phyloP scores from a whole-genome alignment of 192 early-diverging fungal species.

The Gigaspora rosea region DNA sequence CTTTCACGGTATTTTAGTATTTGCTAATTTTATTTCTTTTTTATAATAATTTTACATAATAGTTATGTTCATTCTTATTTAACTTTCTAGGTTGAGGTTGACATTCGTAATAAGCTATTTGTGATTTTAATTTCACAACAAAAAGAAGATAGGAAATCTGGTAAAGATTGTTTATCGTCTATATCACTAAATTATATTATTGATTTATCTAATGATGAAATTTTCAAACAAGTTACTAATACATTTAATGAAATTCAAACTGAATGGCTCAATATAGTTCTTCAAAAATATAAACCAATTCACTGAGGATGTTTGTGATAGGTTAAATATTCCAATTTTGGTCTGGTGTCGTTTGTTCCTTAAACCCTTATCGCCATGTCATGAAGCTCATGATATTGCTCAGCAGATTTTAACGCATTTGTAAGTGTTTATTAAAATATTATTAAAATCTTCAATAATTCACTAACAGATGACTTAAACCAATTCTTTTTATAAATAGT shows the following conservation, averaged over 20 bases:
- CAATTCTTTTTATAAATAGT: conserved; percentile 19
- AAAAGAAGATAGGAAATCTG: conserved; percentile 21
- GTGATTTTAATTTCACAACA: conserved; percentile 9
- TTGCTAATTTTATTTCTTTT: no score
- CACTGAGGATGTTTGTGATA: conserved; percentile 2
- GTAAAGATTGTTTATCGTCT: conserved; percentile 20
- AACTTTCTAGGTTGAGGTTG: conserved; percentile 10
- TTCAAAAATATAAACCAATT: conserved; percentile 15
- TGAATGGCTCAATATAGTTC: no score
- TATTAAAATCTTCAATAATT: background rate
- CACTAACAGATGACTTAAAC: background rate
- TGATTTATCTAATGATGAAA: conserved; percentile 20
- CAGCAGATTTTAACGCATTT: conserved; percentile 25
- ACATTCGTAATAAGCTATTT: conserved; percentile 24
- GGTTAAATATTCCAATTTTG: conserved; percentile 3
- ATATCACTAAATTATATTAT: conserved; percentile 26
- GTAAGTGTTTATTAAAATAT: conserved; percentile 25
- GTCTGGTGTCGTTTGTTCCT: conserved; percentile 20
- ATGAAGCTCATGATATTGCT: conserved; percentile 22
- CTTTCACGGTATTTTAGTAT: no score
- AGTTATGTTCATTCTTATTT: no score
- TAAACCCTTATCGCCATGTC: conserved; percentile 8
- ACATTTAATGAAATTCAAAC: conserved; percentile 11
- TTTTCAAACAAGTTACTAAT: conserved; percentile 8
- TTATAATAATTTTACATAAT: no score